phyloP scores from a whole-genome alignment of 106 monocot genomes.

The Acorus gramineus region DNA sequence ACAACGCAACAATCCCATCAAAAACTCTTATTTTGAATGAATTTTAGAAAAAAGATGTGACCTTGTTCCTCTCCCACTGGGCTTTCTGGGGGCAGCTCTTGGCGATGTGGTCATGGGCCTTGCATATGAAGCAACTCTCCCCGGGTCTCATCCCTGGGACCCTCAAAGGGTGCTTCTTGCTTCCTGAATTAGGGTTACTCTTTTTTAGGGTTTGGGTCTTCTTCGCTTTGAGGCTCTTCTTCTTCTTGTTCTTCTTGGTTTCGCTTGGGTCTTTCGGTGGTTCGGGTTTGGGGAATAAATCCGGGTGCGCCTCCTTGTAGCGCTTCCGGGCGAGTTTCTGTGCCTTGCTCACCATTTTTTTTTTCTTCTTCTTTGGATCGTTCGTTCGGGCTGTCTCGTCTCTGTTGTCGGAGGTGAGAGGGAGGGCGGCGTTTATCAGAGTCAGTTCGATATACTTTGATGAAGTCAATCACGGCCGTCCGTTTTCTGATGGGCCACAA shows the following conservation, averaged over 20 bases:
- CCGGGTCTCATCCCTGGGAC: slow-evolving; percentile 87
- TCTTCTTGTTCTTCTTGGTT: slow-evolving; percentile 17
- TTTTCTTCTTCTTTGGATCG: too few relatives aligned
- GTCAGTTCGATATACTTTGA: too few relatives aligned
- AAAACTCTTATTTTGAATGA: background rate
- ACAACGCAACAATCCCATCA: background rate
- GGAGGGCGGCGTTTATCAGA: too few relatives aligned
- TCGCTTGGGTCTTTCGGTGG: background rate
- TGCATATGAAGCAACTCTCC: slow-evolving; percentile 92
- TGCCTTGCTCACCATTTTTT: slow-evolving; percentile 69
- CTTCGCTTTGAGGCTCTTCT: slow-evolving; percentile 16
- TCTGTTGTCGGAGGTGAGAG: too few relatives aligned
- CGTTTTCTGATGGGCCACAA: too few relatives aligned
- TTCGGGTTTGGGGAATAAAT: slow-evolving; percentile 45
- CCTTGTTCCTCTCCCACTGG: slow-evolving; percentile 89
- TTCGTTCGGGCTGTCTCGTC: too few relatives aligned
- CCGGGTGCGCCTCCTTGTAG: slow-evolving; percentile 52
- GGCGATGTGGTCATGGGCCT: slow-evolving; percentile 62
- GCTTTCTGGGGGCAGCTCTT: slow-evolving; percentile 73
- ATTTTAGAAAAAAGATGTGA: slow-evolving; percentile 1
- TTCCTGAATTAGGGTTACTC: too few relatives aligned
- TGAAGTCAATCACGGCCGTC: too few relatives aligned
- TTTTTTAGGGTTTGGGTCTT: background rate
- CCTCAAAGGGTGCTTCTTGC: slow-evolving; percentile 61
- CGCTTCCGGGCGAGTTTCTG: slow-evolving; percentile 57